phyloP scores from a whole-genome alignment of 2,329 filamentous ascomycete genomes.

The Lomentospora prolificans region DNA sequence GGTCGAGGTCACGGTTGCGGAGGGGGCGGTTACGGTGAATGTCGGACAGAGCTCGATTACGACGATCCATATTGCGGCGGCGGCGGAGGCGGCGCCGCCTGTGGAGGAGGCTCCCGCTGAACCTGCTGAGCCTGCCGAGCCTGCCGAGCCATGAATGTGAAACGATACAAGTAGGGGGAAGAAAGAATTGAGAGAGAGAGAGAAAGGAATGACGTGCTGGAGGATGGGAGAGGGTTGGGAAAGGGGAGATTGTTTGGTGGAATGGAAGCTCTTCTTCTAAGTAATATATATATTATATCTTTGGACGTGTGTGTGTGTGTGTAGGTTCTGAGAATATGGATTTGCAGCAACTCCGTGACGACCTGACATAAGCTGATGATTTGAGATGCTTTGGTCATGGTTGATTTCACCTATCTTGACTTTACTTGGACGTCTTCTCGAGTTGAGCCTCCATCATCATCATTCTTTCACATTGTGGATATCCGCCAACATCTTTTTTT shows the following conservation, averaged over 20 bases:
- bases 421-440: no score
- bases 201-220: no score
- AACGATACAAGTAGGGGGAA: background rate
- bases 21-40: slow-evolving; percentile 15
- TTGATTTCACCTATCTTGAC: no score
- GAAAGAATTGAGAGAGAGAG: background rate
- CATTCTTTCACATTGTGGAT: no score
- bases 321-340: background rate
- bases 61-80: slow-evolving; percentile 13
- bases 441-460: no score
- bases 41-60: slow-evolving; percentile 19
- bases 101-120: background rate
- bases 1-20: slow-evolving; percentile 14
- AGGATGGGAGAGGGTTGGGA: background rate
- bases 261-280: background rate
- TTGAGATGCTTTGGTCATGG: no score
- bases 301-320: background rate
- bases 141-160: background rate
- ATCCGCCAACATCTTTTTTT: no score
- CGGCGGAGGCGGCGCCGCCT: background rate
- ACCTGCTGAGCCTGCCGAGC: background rate
- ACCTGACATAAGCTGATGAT: no score
- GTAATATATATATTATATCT: background rate
- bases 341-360: no score
- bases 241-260: background rate